These are phyloP conservation scores for Kodamaea anthophila DNA, from an alignment of 1,139 yeast genomes.

Conservation along the genomic window DNA sequence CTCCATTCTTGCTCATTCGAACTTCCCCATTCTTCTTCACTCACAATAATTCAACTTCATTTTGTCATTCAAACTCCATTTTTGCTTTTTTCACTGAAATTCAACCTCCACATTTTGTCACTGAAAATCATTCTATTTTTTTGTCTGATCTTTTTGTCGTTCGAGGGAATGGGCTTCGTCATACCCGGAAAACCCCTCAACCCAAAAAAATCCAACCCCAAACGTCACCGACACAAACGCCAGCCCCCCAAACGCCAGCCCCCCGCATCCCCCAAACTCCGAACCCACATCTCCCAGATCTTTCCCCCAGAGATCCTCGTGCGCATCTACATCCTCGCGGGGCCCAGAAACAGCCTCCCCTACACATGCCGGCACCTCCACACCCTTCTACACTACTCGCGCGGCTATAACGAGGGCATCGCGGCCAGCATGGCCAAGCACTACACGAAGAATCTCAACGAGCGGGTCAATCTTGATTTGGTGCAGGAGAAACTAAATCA, in stretches of 20 bases:
- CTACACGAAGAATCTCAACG: slow-evolving; percentile 9
- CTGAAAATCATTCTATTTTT: neutral
- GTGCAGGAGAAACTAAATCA: slow-evolving; percentile 8
- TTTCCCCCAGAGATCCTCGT: slow-evolving; percentile 30
- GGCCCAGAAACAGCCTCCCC: slow-evolving; percentile 24
- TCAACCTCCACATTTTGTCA: too few species aligned
- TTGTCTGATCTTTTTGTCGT: neutral
- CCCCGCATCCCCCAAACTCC: too few species aligned
- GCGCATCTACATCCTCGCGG: slow-evolving; percentile 25
- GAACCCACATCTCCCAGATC: too few species aligned
- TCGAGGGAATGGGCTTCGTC: neutral
- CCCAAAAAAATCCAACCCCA: neutral
- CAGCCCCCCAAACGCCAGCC: too few species aligned
- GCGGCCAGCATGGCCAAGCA: slow-evolving; percentile 11
- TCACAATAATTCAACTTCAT: too few species aligned
- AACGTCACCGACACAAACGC: neutral
- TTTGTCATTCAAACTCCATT: too few species aligned
- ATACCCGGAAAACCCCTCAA: neutral
- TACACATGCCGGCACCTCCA: slow-evolving; percentile 21
- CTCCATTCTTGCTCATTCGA: too few species aligned
- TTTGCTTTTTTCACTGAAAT: too few species aligned
- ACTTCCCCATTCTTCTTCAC: too few species aligned
- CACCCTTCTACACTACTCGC: slow-evolving; percentile 15
- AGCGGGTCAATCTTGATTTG: slow-evolving; percentile 9
- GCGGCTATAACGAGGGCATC: slow-evolving; percentile 6